Evolutionary conservation across 768 basidiomycete species (phyloP).

Genomic region (Suillus weaverae): DNA sequence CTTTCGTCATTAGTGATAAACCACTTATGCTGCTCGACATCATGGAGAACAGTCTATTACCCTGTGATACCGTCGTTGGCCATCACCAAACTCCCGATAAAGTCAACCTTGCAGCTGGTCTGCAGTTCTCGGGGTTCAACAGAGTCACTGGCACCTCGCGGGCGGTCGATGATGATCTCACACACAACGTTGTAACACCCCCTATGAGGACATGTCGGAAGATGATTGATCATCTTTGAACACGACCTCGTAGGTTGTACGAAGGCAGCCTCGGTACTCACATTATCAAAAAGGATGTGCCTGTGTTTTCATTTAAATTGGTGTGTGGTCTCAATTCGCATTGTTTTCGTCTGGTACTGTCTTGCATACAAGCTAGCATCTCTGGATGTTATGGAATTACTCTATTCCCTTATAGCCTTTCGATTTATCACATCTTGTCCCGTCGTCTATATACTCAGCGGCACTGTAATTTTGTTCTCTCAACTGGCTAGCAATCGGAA

Average conservation of each 20-base stretch:
- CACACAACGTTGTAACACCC: conserved; percentile 8
- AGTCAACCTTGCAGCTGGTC: conserved; percentile 22
- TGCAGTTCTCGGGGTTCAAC: conserved; percentile 24
- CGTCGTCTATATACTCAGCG: background rate
- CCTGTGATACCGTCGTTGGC: conserved; percentile 25
- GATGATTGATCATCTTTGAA: no score
- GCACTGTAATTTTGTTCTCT: background rate
- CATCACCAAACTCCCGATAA: conserved; percentile 17
- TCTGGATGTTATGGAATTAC: background rate
- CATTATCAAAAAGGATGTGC: background rate
- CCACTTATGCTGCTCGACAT: conserved; percentile 8
- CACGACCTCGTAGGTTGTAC: no score
- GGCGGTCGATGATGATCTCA: conserved; percentile 13
- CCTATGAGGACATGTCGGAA: conserved; percentile 13
- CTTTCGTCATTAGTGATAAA: conserved; percentile 9
- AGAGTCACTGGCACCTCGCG: conserved; percentile 26
- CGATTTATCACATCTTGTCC: background rate
- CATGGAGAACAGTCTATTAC: conserved; percentile 16
- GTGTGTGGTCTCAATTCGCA: background rate
- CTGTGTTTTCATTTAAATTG: conserved; percentile 14
- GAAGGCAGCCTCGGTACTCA: no score
- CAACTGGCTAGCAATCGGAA: background rate
- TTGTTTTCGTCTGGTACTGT: background rate
- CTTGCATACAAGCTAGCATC: background rate
- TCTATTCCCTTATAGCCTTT: no score